Conservation (phyloP, 768 basidiomycete species). For the Coprinellus micaceus region DNA sequence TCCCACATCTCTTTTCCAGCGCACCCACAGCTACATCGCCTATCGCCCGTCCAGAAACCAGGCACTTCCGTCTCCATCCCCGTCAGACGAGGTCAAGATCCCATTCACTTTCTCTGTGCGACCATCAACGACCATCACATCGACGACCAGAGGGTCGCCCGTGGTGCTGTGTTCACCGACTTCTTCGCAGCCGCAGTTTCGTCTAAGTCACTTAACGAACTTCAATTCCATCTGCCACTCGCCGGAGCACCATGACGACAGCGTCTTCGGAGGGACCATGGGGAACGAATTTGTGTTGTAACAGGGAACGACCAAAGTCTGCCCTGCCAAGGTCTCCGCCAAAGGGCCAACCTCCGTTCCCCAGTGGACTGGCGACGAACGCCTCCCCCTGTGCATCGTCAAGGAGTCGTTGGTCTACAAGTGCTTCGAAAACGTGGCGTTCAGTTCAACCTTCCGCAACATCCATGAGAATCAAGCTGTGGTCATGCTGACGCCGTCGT, state of each 20-base stretch:
- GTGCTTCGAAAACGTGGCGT: conserved; percentile 31
- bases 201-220: conserved; percentile 20
- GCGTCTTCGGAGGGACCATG: conserved; percentile 21
- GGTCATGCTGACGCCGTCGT: conserved; percentile 30
- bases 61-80: conserved; percentile 7
- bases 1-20: conserved; percentile 36
- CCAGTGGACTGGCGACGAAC: conserved; percentile 16
- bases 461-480: conserved; percentile 26
- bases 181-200: conserved; percentile 21
- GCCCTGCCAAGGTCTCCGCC: conserved; percentile 24
- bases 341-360: conserved; percentile 10
- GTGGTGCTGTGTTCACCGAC: conserved; percentile 32
- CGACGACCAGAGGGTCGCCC: conserved; percentile 31
- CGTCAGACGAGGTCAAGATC: conserved; percentile 2
- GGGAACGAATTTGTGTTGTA: conserved; percentile 9
- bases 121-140: conserved; percentile 31
- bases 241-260: conserved; percentile 23
- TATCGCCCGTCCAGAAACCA: conserved; percentile 20
- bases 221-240: conserved; percentile 30
- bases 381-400: conserved; percentile 23
- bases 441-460: conserved; percentile 30
- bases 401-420: conserved; percentile 25
- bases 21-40: conserved; percentile 28
- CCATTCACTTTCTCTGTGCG: conserved; percentile 22
- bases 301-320: conserved; percentile 20